Conservation (phyloP, 73 alveolate species). For the Tetrahymena thermophila region DNA sequence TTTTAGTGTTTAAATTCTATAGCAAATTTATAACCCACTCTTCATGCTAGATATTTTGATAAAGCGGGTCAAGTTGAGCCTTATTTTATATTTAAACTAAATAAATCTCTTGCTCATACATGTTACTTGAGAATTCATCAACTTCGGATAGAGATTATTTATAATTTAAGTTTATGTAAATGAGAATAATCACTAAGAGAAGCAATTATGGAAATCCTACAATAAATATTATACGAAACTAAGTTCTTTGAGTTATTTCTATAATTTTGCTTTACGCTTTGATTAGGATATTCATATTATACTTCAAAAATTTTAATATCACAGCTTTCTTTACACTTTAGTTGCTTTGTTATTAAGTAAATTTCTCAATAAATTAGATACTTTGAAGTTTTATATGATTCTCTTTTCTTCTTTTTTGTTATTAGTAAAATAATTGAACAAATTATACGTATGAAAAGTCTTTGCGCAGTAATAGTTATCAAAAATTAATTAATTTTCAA, state of each 20-base stretch:
- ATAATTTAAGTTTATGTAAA: no score
- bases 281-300: background rate
- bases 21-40: background rate
- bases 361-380: no score
- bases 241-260: background rate
- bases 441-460: background rate
- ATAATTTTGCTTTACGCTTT: background rate
- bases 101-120: background rate
- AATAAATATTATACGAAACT: background rate
- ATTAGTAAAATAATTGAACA: background rate
- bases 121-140: background rate
- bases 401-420: no score
- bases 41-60: background rate
- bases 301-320: no score
- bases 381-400: background rate
- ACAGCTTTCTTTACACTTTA: background rate
- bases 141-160: background rate
- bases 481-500: background rate
- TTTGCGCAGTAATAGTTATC: background rate
- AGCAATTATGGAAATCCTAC: background rate
- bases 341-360: background rate
- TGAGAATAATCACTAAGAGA: background rate
- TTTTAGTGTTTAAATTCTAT: background rate
- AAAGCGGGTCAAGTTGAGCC: background rate
- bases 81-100: no score